Evolutionary conservation across 345 rosid genomes (phyloP), one percentile per base, ranked within the genome.

Genomic region (Moringa oleifera): DNA sequence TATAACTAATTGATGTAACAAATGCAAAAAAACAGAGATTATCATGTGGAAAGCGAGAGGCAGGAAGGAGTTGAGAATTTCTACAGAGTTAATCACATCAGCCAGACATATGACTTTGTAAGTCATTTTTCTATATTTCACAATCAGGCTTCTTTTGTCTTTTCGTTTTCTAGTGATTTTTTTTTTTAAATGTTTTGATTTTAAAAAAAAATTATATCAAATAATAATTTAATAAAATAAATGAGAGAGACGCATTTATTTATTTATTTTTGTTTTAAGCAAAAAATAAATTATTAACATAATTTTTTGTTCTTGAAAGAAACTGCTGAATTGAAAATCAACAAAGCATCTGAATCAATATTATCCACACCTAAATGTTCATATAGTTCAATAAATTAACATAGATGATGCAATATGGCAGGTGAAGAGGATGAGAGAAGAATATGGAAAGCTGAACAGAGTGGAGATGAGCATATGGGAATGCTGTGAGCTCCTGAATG

Each of bases 91-190:
- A 89, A 90, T 75, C 98, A 93, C 74, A 81, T 84, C 55, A 78
- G 69, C 68, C 98, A 93, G 69, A 90, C 96, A 0, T 82, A 81
- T 72, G 96, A 87, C 58, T 90, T 89, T 56, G 98, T 85, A 68
- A 67, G 80, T 11, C 37, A 37, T 21, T 20, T 9, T 53, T 20
- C 21, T 22, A 18, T 10, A 13, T 51, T n/a, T 0, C 5, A 20
- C 20, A 16, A n/a, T n/a, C n/a, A n/a, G n/a, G n/a, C n/a, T n/a
- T n/a, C n/a, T n/a, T n/a, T n/a, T n/a, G n/a, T n/a, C n/a, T n/a
- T n/a, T n/a, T 54, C 18, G 23, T 7, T 5, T 53, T 9, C 15
- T 18, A 3, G 8, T 28, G 33, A 8, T 23, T 63, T 49, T 15
- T 19, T 60, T 6, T 21, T 51, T 13, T 18, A 18, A 51, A 51